Conservation (phyloP, 2,329 filamentous ascomycete species). For the Fusarium oligoseptatum region DNA sequence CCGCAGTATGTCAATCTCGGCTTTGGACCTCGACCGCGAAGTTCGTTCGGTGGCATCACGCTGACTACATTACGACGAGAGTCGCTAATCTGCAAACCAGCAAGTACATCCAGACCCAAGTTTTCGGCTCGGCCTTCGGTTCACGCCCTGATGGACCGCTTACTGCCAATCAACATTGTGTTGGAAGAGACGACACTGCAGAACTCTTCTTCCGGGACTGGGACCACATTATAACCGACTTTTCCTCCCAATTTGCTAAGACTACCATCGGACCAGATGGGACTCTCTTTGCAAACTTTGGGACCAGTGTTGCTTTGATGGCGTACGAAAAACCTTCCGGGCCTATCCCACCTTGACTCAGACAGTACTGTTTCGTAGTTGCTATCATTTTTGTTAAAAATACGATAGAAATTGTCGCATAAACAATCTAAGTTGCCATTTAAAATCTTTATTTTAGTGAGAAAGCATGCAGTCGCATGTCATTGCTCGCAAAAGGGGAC, state of each 20-base stretch:
- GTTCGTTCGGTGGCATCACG: too few relatives aligned
- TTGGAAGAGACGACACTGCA: neutral
- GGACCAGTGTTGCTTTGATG: neutral
- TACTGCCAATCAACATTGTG: neutral
- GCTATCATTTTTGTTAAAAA: neutral
- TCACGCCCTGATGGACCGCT: neutral
- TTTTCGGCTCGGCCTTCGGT: neutral
- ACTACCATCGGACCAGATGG: neutral
- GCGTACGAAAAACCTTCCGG: neutral
- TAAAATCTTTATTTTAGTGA: neutral
- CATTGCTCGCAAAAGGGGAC: too few relatives aligned
- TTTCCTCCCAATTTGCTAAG: neutral
- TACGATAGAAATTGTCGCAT: neutral
- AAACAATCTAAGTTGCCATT: neutral
- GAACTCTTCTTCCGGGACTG: neutral
- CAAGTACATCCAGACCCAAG: neutral
- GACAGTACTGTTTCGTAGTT: neutral
- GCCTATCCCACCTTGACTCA: neutral
- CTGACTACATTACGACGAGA: neutral
- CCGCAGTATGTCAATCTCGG: too few relatives aligned
- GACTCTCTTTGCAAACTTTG: neutral
- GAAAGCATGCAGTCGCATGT: neutral
- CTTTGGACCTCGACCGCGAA: too few relatives aligned
- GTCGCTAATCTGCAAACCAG: neutral
- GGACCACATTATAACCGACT: neutral